Base-by-base conservation (phyloP, 176 grass and related monocot genomes). In the Triticum urartu region DNA sequence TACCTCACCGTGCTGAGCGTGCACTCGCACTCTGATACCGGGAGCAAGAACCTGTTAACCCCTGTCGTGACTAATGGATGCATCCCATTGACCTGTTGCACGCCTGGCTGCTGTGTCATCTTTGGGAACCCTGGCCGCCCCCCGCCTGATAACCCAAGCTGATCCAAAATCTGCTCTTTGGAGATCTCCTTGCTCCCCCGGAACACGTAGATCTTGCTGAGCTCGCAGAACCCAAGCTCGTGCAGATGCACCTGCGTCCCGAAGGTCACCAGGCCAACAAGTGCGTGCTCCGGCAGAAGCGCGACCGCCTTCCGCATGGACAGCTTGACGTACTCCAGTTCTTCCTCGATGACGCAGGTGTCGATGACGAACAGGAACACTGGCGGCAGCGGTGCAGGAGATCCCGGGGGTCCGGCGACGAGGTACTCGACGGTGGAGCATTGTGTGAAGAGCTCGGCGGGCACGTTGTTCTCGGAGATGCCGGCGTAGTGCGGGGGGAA, bases 361-460 rank as follows among this genome's bases (percentile, higher is more conserved):
- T 99, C 97, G 63, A 99, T 92, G 18, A 99, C 90, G 85, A 99
- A 99, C 17, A 99, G 85, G 72, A 99, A 99, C 6, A 99, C 97
- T 5, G 94, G 94, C 0, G 82, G 91, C 13, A 92, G 94, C 12
- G 90, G 94, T 64, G 83, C 42, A 6, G 86, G 72, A 3, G 82
- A 77, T 48, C 72, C 47, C 42, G 87, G 32, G 85, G 88, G 74
- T 65, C 86, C 72, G 11, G 90, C 71, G 13, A 91, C 72, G 11
- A 91, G 64, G 88, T 99, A 99, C 77, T 99, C 97, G 28, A 99
- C 80, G 42, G 97, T 99, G 52, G 94, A 90, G 87, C 94, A 96
- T 82, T 94, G 92, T 25, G 85, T 56, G 82, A 96, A 99, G 61
- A 99, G 91, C 86, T 99, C 97, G 9, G 88, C 94, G 11, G 97